Evolutionary conservation across 352 stramenopile genomes (phyloP).

Genomic region (Globisporangium perplexum): DNA sequence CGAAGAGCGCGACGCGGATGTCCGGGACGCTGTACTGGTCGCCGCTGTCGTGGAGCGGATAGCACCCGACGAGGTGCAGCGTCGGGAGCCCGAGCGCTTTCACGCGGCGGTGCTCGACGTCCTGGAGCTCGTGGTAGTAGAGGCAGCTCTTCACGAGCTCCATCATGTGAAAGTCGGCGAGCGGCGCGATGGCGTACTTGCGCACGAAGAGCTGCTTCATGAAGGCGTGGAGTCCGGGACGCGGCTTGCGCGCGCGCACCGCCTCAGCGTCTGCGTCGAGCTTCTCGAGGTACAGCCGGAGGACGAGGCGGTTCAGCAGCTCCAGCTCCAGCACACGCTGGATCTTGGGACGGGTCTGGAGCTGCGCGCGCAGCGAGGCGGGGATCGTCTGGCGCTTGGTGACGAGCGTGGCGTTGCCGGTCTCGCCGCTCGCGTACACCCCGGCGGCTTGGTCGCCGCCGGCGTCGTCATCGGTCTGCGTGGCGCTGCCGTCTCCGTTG

Average conservation of each 20-base stretch:
- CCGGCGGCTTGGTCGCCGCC: slow-evolving; percentile 7
- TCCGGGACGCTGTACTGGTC: slow-evolving; percentile 19
- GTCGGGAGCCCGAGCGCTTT: slow-evolving; percentile 10
- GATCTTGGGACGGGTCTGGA: slow-evolving; percentile 41
- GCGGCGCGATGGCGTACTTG: slow-evolving; percentile 45
- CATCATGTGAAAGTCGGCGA: slow-evolving; percentile 68
- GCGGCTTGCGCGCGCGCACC: slow-evolving; percentile 19
- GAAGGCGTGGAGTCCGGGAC: slow-evolving; percentile 33
- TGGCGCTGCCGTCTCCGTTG: no score
- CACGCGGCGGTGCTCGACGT: slow-evolving; percentile 17
- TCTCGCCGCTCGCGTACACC: slow-evolving; percentile 11
- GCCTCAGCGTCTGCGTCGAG: slow-evolving; percentile 36
- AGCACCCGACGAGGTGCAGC: slow-evolving; percentile 2
- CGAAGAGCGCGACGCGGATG: slow-evolving; percentile 48
- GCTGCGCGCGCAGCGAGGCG: slow-evolving; percentile 37
- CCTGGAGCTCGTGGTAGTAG: slow-evolving; percentile 44
- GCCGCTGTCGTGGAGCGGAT: slow-evolving; percentile 1
- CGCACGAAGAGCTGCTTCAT: slow-evolving; percentile 54
- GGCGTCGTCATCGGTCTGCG: slow-evolving; percentile 9
- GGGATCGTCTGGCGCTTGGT: slow-evolving; percentile 44
- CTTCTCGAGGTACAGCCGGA: slow-evolving; percentile 47
- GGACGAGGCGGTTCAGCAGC: slow-evolving; percentile 33
- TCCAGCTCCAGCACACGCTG: slow-evolving; percentile 49
- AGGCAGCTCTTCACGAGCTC: slow-evolving; percentile 60
- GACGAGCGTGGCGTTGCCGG: slow-evolving; percentile 21